These are phyloP conservation scores for Candida tunisiensis DNA, from an alignment of 1,139 yeast species.

Conservation along the genomic window DNA sequence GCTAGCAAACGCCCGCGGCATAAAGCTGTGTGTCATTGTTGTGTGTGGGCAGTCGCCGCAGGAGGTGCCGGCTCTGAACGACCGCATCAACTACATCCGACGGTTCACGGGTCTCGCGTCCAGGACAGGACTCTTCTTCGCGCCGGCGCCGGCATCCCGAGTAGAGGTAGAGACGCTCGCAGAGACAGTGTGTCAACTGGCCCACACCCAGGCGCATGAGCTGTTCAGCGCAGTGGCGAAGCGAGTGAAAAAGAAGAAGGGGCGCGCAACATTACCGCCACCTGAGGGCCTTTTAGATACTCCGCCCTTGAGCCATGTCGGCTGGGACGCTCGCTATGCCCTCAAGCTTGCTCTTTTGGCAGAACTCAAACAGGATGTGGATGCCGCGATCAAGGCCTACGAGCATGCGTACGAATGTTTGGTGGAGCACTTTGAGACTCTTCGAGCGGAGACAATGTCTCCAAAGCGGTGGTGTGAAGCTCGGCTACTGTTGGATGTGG, in stretches of 20 bases:
- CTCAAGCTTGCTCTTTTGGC: constrained; percentile 31
- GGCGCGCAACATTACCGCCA: too few relatives aligned
- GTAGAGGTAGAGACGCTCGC: constrained; percentile 24
- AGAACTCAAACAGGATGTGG: constrained; percentile 30
- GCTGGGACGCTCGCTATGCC: constrained; percentile 33
- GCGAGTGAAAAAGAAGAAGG: constrained; percentile 6
- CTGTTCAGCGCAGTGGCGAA: constrained; percentile 15
- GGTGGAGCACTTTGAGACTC: constrained; percentile 21
- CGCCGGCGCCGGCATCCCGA: constrained; percentile 23
- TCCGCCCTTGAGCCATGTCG: constrained; percentile 5
- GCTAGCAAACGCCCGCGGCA: constrained; percentile 9
- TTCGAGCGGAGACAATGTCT: constrained; percentile 7
- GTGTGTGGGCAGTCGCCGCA: constrained; percentile 16
- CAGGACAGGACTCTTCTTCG: constrained; percentile 25
- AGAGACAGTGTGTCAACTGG: constrained; percentile 21
- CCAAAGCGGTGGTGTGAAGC: constrained; percentile 25
- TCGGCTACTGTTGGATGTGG: constrained; percentile 36
- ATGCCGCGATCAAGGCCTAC: constrained; percentile 27
- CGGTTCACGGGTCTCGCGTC: constrained; percentile 25
- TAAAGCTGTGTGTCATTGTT: constrained; percentile 19
- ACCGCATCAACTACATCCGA: constrained; percentile 23
- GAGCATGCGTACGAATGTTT: constrained; percentile 33
- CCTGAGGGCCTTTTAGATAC: too few relatives aligned
- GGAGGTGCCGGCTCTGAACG: constrained; percentile 16
- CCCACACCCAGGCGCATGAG: constrained; percentile 25